Evolutionary conservation across 2,329 filamentous ascomycete genomes (phyloP).

Genomic region (Cladosporium sp.): DNA sequence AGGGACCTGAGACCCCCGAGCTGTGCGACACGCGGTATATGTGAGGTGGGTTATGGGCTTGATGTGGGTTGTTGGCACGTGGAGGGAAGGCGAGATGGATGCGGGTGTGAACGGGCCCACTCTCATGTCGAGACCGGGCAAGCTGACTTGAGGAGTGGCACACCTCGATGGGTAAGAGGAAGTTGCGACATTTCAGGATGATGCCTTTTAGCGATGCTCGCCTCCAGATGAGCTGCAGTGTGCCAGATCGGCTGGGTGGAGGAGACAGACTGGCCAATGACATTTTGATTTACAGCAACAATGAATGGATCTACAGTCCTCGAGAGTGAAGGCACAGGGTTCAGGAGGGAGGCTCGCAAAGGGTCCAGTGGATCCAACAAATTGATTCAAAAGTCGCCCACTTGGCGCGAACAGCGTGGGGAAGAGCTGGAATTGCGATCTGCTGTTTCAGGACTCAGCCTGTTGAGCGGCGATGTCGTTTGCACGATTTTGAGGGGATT

Average conservation of each 20-base stretch:
- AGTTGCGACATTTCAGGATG: too few species aligned
- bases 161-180: too few species aligned
- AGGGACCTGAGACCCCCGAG: background rate
- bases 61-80: background rate
- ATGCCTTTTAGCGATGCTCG: too few species aligned
- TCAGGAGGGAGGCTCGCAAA: constrained; percentile 1
- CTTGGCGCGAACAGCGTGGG: background rate
- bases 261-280: background rate
- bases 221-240: background rate
- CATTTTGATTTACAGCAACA: too few species aligned
- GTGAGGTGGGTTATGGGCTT: background rate
- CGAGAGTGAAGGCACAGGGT: background rate
- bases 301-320: too few species aligned
- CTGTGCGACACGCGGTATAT: constrained; percentile 5
- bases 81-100: background rate
- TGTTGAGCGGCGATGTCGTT: background rate
- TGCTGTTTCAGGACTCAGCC: constrained; percentile 5
- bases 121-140: background rate
- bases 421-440: constrained; percentile 5
- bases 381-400: background rate
- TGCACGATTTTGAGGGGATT: background rate
- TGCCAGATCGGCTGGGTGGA: background rate
- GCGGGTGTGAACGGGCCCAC: background rate
- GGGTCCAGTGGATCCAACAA: constrained; percentile 1
- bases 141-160: too few species aligned